Conservation (phyloP, 805 yeast species). For the Zygotorulaspora sp. region DNA sequence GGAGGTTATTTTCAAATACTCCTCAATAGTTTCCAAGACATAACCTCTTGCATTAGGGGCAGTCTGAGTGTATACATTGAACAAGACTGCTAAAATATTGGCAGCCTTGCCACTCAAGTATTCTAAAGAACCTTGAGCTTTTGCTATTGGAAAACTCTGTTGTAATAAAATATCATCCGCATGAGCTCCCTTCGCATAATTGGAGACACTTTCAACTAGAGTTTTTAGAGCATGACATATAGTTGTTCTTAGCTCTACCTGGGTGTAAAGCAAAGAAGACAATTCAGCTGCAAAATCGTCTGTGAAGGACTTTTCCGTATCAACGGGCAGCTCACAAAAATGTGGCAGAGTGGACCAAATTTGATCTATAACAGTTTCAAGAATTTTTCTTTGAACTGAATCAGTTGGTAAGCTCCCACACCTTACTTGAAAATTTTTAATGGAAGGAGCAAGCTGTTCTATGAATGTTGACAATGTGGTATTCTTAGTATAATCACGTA, state of each 20-base stretch:
- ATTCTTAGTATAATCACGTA: conserved; percentile 78
- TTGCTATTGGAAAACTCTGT: conserved; percentile 53
- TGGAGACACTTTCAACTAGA: conserved; percentile 66
- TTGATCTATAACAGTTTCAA: conserved; percentile 83
- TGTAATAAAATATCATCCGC: conserved; percentile 53
- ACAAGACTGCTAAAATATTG: conserved; percentile 77
- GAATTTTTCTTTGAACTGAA: conserved; percentile 69
- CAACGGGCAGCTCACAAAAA: conserved; percentile 82
- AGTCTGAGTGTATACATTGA: conserved; percentile 91
- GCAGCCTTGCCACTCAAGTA: conserved; percentile 63
- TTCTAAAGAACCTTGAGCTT: conserved; percentile 54
- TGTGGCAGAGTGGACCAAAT: conserved; percentile 88
- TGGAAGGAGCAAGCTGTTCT: conserved; percentile 61
- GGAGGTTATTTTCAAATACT: conserved; percentile 66
- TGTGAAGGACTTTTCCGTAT: conserved; percentile 58
- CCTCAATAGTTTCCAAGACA: conserved; percentile 81
- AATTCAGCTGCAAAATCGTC: conserved; percentile 74
- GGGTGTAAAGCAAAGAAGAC: conserved; percentile 68
- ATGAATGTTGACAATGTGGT: conserved; percentile 65
- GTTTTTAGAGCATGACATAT: conserved; percentile 78
- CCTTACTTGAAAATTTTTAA: conserved; percentile 49
- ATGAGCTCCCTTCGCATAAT: conserved; percentile 54
- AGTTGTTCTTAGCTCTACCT: conserved; percentile 69
- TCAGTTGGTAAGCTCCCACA: conserved; percentile 44
- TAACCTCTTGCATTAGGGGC: conserved; percentile 76